phyloP scores from a whole-genome alignment of 495 filamentous ascomycete species.

The Neohortaea acidophila region DNA sequence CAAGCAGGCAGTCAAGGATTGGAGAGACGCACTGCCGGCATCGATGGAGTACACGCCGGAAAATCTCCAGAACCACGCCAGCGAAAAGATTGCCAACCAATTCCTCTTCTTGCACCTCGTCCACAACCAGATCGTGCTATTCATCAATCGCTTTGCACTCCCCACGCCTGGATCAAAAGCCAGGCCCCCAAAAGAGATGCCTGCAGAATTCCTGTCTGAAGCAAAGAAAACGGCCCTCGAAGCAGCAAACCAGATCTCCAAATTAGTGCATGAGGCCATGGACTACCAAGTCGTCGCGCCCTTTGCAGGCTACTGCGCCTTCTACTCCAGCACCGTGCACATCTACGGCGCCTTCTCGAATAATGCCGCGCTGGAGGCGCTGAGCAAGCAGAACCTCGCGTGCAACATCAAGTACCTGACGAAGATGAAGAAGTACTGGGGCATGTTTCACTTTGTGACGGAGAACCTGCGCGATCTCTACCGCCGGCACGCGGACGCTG shows the following conservation, averaged over 20 bases:
- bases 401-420: conserved; percentile 79
- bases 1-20: conserved; percentile 53
- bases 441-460: conserved; percentile 91
- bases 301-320: conserved; percentile 89
- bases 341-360: conserved; percentile 82
- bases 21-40: conserved; percentile 53
- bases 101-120: conserved; percentile 90
- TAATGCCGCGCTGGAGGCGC: conserved; percentile 55
- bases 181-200: conserved; percentile 48
- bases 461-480: conserved; percentile 88
- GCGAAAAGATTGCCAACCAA: conserved; percentile 73
- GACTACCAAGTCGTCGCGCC: conserved; percentile 72
- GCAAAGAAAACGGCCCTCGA: conserved; percentile 63
- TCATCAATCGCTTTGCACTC: conserved; percentile 77
- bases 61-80: conserved; percentile 72
- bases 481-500: conserved; percentile 66
- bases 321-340: conserved; percentile 80
- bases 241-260: conserved; percentile 80
- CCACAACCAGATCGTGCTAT: conserved; percentile 75
- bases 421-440: conserved; percentile 96
- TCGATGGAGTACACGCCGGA: conserved; percentile 57
- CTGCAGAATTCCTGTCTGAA: conserved; percentile 62
- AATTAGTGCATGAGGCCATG: conserved; percentile 63
- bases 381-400: conserved; percentile 72
- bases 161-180: conserved; percentile 52